phyloP scores from a whole-genome alignment of 108 stramenopile genomes.

The Cyclotella atomus region DNA sequence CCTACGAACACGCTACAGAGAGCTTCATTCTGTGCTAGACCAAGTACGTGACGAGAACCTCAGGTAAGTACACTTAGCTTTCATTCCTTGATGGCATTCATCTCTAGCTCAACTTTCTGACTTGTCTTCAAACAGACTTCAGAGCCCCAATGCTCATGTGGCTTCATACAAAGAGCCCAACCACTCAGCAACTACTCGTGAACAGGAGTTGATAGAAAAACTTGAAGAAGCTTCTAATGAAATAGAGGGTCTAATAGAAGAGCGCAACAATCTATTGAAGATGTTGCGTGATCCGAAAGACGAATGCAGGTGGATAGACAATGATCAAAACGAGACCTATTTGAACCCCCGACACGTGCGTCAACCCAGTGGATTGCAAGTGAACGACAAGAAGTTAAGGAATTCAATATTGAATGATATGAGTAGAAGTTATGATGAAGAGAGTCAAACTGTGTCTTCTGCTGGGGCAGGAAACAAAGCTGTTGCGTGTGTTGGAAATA shows the following conservation, averaged over 20 bases:
- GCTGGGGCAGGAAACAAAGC: neutral
- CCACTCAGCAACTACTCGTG: conserved; percentile 8
- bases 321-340: neutral
- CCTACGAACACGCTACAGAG: conserved; percentile 25
- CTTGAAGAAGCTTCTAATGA: conserved; percentile 45
- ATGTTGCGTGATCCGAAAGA: conserved; percentile 25
- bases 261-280: conserved; percentile 26
- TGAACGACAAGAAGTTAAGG: conserved; percentile 14
- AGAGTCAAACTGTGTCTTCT: conserved; percentile 15
- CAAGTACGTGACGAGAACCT: conserved; percentile 21
- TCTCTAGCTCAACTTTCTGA: too few relatives aligned
- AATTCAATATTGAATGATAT: conserved; percentile 44
- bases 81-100: neutral
- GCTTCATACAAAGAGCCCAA: neutral
- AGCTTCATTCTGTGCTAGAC: conserved; percentile 23
- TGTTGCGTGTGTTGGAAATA: conserved; percentile 31
- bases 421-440: conserved; percentile 33
- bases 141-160: neutral
- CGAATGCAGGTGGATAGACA: conserved; percentile 18
- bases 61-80: conserved; percentile 6
- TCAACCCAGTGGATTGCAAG: neutral
- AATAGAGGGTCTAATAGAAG: conserved; percentile 28
- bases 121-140: neutral
- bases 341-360: too few relatives aligned
- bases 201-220: conserved; percentile 34